These are phyloP conservation scores for Aspergillaceae sp. DNA, from an alignment of 2,329 filamentous ascomycete species.

Conservation along the genomic window DNA sequence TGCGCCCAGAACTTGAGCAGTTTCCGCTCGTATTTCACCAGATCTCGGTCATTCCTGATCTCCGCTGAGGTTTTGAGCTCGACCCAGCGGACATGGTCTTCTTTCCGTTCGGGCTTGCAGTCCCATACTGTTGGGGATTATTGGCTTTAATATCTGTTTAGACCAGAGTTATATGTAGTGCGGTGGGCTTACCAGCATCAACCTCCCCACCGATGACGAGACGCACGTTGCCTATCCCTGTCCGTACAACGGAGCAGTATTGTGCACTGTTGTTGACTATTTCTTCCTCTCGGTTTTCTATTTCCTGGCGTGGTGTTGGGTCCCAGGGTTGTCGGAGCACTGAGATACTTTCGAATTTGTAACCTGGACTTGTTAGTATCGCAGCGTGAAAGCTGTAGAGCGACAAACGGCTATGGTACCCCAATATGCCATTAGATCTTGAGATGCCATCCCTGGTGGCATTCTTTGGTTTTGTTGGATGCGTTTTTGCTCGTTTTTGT, in stretches of 20 bases:
- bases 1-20: constrained; percentile 95
- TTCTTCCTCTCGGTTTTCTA: constrained; percentile 63
- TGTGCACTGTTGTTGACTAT: constrained; percentile 83
- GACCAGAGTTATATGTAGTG: too few species aligned
- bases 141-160: too few species aligned
- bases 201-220: constrained; percentile 88
- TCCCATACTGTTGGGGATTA: constrained; percentile 59
- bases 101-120: constrained; percentile 58
- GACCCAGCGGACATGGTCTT: constrained; percentile 76
- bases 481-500: constrained; percentile 56
- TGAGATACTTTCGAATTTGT: constrained; percentile 89
- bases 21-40: constrained; percentile 75
- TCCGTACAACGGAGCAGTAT: constrained; percentile 90
- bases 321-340: constrained; percentile 69
- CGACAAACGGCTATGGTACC: constrained; percentile 41
- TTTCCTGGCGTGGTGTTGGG: constrained; percentile 62
- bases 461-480: constrained; percentile 46
- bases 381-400: too few species aligned
- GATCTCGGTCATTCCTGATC: constrained; percentile 58
- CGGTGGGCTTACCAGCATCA: constrained; percentile 58
- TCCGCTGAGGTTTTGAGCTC: constrained; percentile 87
- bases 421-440: constrained; percentile 88
- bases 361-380: constrained; percentile 49
- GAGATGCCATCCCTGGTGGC: constrained; percentile 50
- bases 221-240: constrained; percentile 66